Percentiles rank a stretch among this genome's conserved stretches.
Evolutionary conservation across 257 asterid genomes (phyloP).

Genomic region (Forsythia suspensa): DNA sequence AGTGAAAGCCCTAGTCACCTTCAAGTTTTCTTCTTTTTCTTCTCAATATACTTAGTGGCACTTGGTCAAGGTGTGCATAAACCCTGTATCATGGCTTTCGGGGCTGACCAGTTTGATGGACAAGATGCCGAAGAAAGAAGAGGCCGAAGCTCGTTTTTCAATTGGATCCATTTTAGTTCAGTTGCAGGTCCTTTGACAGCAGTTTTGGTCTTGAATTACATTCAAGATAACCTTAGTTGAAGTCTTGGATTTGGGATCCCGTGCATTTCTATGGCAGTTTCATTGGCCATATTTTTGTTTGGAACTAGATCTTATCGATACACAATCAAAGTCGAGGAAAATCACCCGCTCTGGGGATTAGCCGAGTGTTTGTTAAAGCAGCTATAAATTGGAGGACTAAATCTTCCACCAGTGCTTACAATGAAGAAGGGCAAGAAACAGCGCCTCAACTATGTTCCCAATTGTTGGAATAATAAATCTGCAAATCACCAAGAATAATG

Average conservation of each 20-base stretch:
- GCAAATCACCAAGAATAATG: too few species aligned
- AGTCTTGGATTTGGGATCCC: conserved; percentile 53
- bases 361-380: conserved; percentile 28
- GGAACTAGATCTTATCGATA: conserved; percentile 37
- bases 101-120: conserved; percentile 49
- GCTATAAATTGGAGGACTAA: conserved; percentile 20
- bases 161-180: conserved; percentile 34
- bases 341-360: conserved; percentile 31
- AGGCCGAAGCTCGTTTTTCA: conserved; percentile 46
- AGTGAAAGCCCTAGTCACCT: conserved; percentile 3
- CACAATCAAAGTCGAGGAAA: conserved; percentile 12
- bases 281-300: conserved; percentile 29
- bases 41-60: conserved; percentile 42
- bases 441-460: conserved; percentile 2
- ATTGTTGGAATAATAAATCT: too few species aligned
- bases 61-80: conserved; percentile 49
- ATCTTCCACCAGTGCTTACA: not conserved
- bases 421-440: conserved; percentile 10
- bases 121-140: conserved; percentile 25
- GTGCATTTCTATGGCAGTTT: conserved; percentile 25
- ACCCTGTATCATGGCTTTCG: conserved; percentile 46
- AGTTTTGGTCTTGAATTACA: conserved; percentile 27
- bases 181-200: conserved; percentile 23
- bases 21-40: conserved; percentile 36
- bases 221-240: conserved; percentile 49